These are phyloP conservation scores for Pseudocercospora macadamiae DNA, from an alignment of 2,329 filamentous ascomycete species.

Conservation along the genomic window DNA sequence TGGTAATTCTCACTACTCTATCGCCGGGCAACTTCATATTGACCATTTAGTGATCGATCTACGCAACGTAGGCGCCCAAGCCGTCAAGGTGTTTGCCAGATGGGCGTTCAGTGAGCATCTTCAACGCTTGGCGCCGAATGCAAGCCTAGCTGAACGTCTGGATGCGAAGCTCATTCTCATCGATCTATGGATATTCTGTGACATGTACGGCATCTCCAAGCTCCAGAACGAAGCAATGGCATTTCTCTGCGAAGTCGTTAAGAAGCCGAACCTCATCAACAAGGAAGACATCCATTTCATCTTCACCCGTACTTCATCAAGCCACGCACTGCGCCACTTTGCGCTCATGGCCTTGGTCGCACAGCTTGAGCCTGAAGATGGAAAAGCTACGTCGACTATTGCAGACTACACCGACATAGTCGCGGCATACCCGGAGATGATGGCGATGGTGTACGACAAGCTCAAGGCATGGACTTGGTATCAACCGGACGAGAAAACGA, in stretches of 20 bases:
- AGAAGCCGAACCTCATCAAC: not conserved
- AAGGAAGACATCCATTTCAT: not conserved
- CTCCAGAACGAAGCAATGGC: constrained; percentile 8
- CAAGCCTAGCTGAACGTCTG: not conserved
- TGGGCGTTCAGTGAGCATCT: constrained; percentile 1
- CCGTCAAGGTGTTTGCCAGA: constrained; percentile 4
- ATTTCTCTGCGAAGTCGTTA: not conserved
- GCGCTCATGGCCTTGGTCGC: not conserved
- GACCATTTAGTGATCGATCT: not conserved
- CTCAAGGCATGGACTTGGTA: not conserved
- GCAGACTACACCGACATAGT: not conserved
- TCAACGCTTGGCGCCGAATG: not conserved
- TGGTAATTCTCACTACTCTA: not conserved
- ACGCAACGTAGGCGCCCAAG: not conserved
- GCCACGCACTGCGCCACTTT: not conserved
- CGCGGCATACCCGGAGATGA: not conserved
- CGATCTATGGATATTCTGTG: constrained; percentile 5
- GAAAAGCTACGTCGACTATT: not conserved
- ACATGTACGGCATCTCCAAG: constrained; percentile 3
- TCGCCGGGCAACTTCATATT: not conserved
- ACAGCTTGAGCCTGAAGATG: not conserved
- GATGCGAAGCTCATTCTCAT: not conserved
- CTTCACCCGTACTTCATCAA: not conserved
- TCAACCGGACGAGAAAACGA: not conserved
- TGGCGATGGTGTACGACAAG: not conserved